Percentiles rank a stretch among this genome's conserved stretches.
These are phyloP conservation scores for Penicillium subrubescens DNA, from an alignment of 495 filamentous ascomycete genomes.

Conservation along the genomic window DNA sequence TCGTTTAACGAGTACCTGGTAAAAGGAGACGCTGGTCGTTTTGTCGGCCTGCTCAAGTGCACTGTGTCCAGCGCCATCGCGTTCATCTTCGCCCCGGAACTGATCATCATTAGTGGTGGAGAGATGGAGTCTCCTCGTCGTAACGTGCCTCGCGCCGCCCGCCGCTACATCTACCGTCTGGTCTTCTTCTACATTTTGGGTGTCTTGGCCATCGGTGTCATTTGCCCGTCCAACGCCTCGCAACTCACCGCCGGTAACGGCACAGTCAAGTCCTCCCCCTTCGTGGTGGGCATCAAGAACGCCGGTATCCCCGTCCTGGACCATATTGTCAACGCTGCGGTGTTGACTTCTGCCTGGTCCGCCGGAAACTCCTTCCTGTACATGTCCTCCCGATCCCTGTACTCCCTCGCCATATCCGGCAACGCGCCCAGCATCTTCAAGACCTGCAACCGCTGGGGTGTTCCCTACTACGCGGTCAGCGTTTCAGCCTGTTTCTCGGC, in stretches of 20 bases:
- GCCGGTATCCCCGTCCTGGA: constrained; percentile 68
- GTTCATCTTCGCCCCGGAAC: constrained; percentile 58
- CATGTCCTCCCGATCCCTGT: constrained; percentile 71
- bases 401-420: constrained; percentile 55
- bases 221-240: constrained; percentile 52
- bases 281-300: constrained; percentile 60
- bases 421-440: constrained; percentile 52
- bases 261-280: constrained; percentile 56
- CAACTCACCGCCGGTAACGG: constrained; percentile 54
- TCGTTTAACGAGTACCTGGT: constrained; percentile 55
- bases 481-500: constrained; percentile 37
- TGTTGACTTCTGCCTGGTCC: constrained; percentile 70
- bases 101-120: constrained; percentile 57
- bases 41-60: constrained; percentile 45
- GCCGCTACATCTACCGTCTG: constrained; percentile 84
- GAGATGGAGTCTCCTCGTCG: constrained; percentile 77
- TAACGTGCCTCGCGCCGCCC: constrained; percentile 76
- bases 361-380: constrained; percentile 81
- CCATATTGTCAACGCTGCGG: constrained; percentile 76
- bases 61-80: constrained; percentile 55
- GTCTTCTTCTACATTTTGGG: constrained; percentile 75
- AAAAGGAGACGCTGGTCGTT: constrained; percentile 39
- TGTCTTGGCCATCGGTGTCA: constrained; percentile 59
- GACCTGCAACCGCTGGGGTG: constrained; percentile 50
- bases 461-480: constrained; percentile 49